Evolutionary conservation across 352 stramenopile genomes (phyloP).

Genomic region (Pilasporangium apinafurcum): DNA sequence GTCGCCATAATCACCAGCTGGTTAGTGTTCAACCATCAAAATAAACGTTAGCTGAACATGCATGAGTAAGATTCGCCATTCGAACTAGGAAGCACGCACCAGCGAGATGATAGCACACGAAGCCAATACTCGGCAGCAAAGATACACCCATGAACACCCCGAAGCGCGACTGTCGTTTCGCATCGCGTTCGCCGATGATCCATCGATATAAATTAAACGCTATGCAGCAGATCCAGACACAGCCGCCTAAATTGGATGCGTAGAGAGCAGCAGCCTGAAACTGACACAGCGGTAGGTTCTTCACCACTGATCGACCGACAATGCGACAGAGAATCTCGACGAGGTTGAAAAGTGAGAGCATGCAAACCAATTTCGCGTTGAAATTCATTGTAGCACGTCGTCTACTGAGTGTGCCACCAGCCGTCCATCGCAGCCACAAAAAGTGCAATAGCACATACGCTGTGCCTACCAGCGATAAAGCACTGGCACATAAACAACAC

Average conservation of each 20-base stretch:
- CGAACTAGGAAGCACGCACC: conserved; percentile 16
- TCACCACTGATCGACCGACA: conserved; percentile 38
- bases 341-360: conserved; percentile 70
- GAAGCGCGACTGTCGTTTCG: conserved; percentile 54
- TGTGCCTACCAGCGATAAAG: conserved; percentile 53
- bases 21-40: neutral
- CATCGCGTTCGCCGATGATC: conserved; percentile 70
- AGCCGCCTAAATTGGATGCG: conserved; percentile 42
- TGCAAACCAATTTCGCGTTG: conserved; percentile 56
- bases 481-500: conserved; percentile 12
- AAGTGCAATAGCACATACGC: conserved; percentile 65
- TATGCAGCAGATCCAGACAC: conserved; percentile 73
- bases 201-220: conserved; percentile 78
- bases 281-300: conserved; percentile 35
- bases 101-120: conserved; percentile 52
- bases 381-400: conserved; percentile 41
- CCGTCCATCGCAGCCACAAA: conserved; percentile 32
- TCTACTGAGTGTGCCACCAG: conserved; percentile 3
- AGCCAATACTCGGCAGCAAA: conserved; percentile 36
- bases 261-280: conserved; percentile 58
- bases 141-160: conserved; percentile 41
- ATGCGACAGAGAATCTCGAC: conserved; percentile 41
- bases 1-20: conserved; percentile 61
- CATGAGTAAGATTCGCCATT: neutral
- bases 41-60: neutral